Evolutionary conservation across 1,284 basidiomycete species (phyloP), one percentile per base, ranked within the genome.

Genomic region (Moesziomyces sp.): DNA sequence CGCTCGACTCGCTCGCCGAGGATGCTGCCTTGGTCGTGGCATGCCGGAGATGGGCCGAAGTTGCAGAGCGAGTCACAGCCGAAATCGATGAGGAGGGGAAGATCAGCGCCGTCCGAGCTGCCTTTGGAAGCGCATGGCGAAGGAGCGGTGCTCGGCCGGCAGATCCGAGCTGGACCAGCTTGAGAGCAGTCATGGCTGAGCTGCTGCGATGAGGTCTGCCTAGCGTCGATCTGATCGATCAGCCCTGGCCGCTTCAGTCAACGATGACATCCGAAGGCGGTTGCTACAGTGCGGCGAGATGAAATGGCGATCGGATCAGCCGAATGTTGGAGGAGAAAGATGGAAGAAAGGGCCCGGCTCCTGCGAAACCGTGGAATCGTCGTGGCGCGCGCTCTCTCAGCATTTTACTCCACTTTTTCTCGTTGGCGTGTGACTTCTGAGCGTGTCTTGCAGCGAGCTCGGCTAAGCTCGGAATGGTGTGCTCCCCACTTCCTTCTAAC

Each of bases 1-100:
- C 56, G 40, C 8, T 49, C 13, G 60, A 56, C 8, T 51, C 49
- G 40, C 30, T 18, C 38, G 38, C 7, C 38, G 38, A 40, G 38
- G 30, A 10, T 34, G 10, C 13, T 13, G 38, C 38, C 18, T 40
- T 40, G 38, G 38, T 40, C 38, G 38, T 40, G 38, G 38, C 38
- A 40, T 40, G 38, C 18, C 38, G 14, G 38, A 16, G 13, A 16
- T 40, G 38, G 16, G 30, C 30, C 30, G 30, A 34, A 11, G 30
- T 11, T 34, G 30, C 30, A 34, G 13, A 34, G 30, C 10, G 30
- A 13, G 13, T 5, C 30, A 4, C 30, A 13, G 11, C 30, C 30
- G 30, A 34, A 13, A 13, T 40, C 13, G 38, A 1, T 14, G 38
- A 16, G 38, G 38, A 40, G 18, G 38, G 7, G 38, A 16, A 18